Evolutionary conservation across 2,329 filamentous ascomycete species (phyloP), one percentile per base, ranked within the genome.

Genomic region (Microcera coccophila): DNA sequence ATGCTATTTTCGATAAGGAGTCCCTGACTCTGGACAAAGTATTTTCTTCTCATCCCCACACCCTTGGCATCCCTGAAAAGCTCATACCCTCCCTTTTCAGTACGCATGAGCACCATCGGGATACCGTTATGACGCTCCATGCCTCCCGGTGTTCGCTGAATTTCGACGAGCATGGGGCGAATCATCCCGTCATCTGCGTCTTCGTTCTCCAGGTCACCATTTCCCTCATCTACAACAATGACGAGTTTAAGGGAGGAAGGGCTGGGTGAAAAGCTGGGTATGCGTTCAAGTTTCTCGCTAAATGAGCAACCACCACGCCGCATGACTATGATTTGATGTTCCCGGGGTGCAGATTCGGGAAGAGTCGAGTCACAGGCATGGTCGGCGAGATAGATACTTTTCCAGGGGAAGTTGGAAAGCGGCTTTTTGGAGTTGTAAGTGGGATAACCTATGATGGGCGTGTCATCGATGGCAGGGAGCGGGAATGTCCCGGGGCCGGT

Each of bases 261-360:
- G 0, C 74, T 71, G 0, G 86, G 82, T 2, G 81, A 74, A 61
- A 84, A 91, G 9, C 80, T 78, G 1, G 91, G 90, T n/a, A 97
- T 90, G 52, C 88, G 90, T 39, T 77, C 74, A 1, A 97, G 69
- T 64, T 98, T 98, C 20, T 84, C 70, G 26, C 79, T 84, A 64
- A 97, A 97, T 18, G 78, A 85, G 68, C 93, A 98, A 1, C 81
- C 82, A 29, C 93, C 91, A 5, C 93, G 82, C 20, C 79, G 82
- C 55, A 97, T 74, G 38, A 95, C 78, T 45, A 98, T 82, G 46
- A 97, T 73, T 39, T 95, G 84, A 66, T 95, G 74, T 35, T 72
- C 65, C 20, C 71, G 72, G 3, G 75, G 66, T 0, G 71, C 74
- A 14, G 62, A 57, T n/a, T 76, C 73, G 3, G 76, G 74, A 2